Evolutionary conservation across 2,329 filamentous ascomycete genomes (phyloP), one percentile per base, ranked within the genome.

Genomic region (Tolypocladium paradoxum): DNA sequence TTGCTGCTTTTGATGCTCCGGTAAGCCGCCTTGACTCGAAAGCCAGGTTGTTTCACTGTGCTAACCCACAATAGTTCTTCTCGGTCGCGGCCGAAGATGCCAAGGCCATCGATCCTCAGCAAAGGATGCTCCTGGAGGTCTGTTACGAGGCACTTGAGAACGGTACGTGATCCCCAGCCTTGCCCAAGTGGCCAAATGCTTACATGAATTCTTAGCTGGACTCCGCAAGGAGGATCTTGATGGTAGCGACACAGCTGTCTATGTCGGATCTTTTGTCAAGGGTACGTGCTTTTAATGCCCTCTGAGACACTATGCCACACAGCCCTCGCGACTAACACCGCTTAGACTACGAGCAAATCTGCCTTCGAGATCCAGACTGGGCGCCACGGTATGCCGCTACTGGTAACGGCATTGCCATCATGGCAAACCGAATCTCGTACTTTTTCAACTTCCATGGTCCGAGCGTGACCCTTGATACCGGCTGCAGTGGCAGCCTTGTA

Each of bases 391-490:
- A 79, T 63, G 73, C 76, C 40, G 76, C 77, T 7, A 79, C 76
- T 0, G 78, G 78, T 8, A 76, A 74, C 20, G 75, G 75, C 4
- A 73, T 74, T 47, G 75, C 76, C 54, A 76, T 81, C 52, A 70
- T 81, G 64, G 71, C 77, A 3, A 82, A 82, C 59, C 71, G 78
- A 0, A 70, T 82, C 14, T 81, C 77, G 0, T 77, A 81, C 60
- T 74, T 70, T 54, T 80, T 78, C 62, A 73, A 82, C 57, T 65
- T 82, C 18, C 69, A 71, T 14, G 79, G 80, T 0, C 76, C 79
- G 2, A 79, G 76, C 58, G 71, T 82, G 63, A 81, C 77, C 0
- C 64, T 83, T 16, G 79, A 83, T 51, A 83, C 81, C 1, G 81
- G 77, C 22, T 84, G 81, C 62, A 82, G 78, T 27, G 75, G 74